Evolutionary conservation across 345 rosid species (phyloP).

Genomic region (Raphanus raphanistrum): DNA sequence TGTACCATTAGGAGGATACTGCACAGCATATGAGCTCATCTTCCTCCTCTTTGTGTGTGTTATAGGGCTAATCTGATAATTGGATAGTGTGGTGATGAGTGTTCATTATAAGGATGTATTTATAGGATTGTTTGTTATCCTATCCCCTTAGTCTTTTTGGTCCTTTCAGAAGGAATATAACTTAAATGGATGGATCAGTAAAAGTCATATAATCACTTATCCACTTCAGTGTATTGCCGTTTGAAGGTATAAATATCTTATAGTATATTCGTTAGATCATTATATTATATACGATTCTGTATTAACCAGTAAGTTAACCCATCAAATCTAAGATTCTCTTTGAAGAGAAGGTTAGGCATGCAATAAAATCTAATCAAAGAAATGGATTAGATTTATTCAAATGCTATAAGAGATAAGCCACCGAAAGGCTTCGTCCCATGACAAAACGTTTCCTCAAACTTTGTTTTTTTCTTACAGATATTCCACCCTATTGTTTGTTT

Average conservation of each 20-base stretch:
- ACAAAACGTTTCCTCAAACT: neutral
- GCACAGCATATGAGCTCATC: conserved; percentile 21
- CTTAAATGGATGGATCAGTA: neutral
- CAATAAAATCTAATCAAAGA: conserved; percentile 18
- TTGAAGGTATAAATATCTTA: neutral
- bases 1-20: neutral
- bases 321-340: conserved; percentile 29
- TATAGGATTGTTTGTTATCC: conserved; percentile 16
- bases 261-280: neutral
- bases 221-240: neutral
- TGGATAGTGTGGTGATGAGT: conserved; percentile 16
- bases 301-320: neutral
- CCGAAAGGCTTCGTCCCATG: conserved; percentile 6
- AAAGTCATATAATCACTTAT: conserved; percentile 20
- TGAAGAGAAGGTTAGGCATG: conserved; percentile 6
- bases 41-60: neutral
- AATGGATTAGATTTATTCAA: conserved; percentile 4
- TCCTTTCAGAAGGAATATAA: conserved; percentile 20
- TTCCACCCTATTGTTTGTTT: neutral
- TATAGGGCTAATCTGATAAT: neutral
- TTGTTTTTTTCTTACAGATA: neutral
- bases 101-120: neutral
- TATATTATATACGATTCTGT: neutral
- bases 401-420: conserved; percentile 19
- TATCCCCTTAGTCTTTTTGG: neutral